A percentile compares a stretch with the other conserved stretches of the same genome.
phyloP scores from a whole-genome alignment of 257 asterid genomes.

The Penstemon barbatus region DNA sequence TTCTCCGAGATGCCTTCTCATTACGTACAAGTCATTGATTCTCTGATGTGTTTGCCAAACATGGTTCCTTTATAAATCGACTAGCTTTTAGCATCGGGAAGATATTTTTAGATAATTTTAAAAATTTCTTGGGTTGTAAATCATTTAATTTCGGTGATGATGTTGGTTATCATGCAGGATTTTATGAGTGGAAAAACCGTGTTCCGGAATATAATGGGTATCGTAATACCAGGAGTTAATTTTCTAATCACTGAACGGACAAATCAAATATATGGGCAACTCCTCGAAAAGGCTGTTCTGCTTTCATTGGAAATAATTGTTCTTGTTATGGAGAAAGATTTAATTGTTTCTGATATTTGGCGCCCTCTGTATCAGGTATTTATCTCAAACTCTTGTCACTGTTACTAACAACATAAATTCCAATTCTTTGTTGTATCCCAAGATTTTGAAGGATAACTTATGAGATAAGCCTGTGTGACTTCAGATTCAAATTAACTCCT shows the following conservation, averaged over 20 bases:
- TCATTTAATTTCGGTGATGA: constrained; percentile 19
- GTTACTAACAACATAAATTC: constrained; percentile 13
- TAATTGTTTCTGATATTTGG: constrained; percentile 74
- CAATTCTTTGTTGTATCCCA: constrained; percentile 16
- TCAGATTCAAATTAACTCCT: constrained; percentile 16
- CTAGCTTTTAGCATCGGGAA: constrained; percentile 13
- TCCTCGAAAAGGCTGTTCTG: constrained; percentile 76
- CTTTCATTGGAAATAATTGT: constrained; percentile 77
- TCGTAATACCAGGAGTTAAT: constrained; percentile 80
- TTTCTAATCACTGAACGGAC: constrained; percentile 61
- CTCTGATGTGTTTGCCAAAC: constrained; percentile 11
- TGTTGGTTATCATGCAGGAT: constrained; percentile 60
- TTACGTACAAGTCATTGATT: neutral
- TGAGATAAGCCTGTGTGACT: neutral
- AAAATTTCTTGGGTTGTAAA: constrained; percentile 2
- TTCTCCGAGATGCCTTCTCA: constrained; percentile 2
- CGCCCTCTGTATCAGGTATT: constrained; percentile 86
- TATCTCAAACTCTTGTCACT: constrained; percentile 7
- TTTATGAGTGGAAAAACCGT: constrained; percentile 91
- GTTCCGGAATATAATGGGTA: constrained; percentile 80
- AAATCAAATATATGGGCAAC: constrained; percentile 75
- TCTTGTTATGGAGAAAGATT: constrained; percentile 86
- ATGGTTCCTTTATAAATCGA: neutral
- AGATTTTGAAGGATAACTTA: constrained; percentile 15
- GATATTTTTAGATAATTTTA: constrained; percentile 12